Base-by-base conservation (phyloP, 139 green algal species). In the Ettlia oleoabundans region DNA sequence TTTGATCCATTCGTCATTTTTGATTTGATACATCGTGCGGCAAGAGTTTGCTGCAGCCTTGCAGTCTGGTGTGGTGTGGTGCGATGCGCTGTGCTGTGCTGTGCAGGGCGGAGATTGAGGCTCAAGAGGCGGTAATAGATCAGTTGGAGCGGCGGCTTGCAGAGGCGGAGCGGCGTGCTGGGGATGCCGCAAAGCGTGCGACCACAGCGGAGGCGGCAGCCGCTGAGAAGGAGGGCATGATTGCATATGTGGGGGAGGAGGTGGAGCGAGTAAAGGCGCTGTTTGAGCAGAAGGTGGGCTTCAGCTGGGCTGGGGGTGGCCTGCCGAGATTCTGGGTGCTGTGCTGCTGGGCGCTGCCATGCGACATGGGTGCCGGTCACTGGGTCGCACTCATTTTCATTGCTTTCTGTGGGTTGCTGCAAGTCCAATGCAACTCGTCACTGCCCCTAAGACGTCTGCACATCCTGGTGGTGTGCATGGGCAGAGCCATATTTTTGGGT, bases 211-310 rank as follows among this genome's bases (percentile, higher is more conserved):
- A 63, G 21, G 73, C 77, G 28, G 61, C 66, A 4, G 72, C 86
- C 35, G 41, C 76, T 47, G 87, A 91, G 53, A 84, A 84, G 58
- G 87, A 89, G 40, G 71, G 82, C 19, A 83, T 88, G 81, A 62
- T 91, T 22, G 72, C 67, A 37, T 89, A 82, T 37, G 84, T 91
- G 24, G 82, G 78, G 32, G 84, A 89, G 73, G 87, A 91, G 67
- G 87, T 91, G 73, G 87, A 91, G 71, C 78, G 84, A 2, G 87
- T 91, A 2, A 91, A 91, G 76, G 76, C 55, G 28, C 72, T 91
- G 62, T 91, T 88, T 78, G 87, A 87, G 41, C 64, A 89, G 40
- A 91, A 89, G 78, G 78, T 83, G 43, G 72, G 72, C 4, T 33
- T 13, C 2, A 32, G 43, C 3, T n/a, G 3, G 42, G 2, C 35